Base-by-base conservation (phyloP, 192 early-diverging fungal genomes). In the Rhizophagus clarus region DNA sequence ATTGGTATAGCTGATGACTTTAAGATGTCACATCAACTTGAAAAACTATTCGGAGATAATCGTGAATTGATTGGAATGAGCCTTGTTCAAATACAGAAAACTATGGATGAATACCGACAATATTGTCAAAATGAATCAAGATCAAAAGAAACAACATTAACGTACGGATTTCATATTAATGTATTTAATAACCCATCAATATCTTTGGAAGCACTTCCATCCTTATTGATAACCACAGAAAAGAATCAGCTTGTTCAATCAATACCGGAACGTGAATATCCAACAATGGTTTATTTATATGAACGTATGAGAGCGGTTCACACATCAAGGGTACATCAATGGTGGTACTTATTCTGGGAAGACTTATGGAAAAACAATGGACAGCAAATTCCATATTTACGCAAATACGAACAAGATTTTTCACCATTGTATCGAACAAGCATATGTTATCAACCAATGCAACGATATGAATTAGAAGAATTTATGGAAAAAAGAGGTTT, bases 341-440 rank as follows among this genome's bases (percentile, higher is more conserved):
- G 85, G 85, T 92, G 91, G 91, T 92, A 90, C 61, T 80, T 92
- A 22, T 91, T 92, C 77, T 92, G 90, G 90, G 91, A 92, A 69
- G 91, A 92, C 60, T 74, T 92, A 2, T 91, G 89, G 73, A 83
- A 90, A 6, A 85, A 90, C n/a, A 90, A 92, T 79, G 81, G 79
- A 31, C 56, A 81, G 10, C 79, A 85, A n/a, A 88, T 87, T 22
- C 71, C 81, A 20, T 77, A 86, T 71, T 77, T 92, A 12, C 62
- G 73, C 22, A 61, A 78, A 78, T 69, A 84, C 45, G 86, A 87
- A 22, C 73, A 77, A 0, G 89, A 89, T 76, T 92, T 92, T 76
- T 90, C 88, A 60, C 91, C 91, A n/a, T 85, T 89, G 1, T 92
- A 90, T 69, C 84, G 90, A 66, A 82, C 83, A 29, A 84, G 90